A percentile compares a stretch with the other conserved stretches of the same genome.
phyloP scores from a whole-genome alignment of 2,329 filamentous ascomycete species.

The Penicillium oxalicum region DNA sequence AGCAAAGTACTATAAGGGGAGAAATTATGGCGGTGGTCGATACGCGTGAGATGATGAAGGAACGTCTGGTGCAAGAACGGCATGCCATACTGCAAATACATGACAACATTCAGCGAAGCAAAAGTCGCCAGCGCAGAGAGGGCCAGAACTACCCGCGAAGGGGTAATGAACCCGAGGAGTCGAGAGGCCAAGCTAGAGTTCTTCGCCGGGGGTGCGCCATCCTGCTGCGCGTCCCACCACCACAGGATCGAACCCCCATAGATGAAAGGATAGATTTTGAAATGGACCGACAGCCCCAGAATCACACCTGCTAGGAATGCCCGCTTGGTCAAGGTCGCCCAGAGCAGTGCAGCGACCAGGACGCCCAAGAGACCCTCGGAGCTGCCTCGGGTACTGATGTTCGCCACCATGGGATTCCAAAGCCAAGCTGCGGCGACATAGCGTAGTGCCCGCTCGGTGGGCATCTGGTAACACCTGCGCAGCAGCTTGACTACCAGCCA shows the following conservation, averaged over 20 bases:
- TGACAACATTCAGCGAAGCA: slow-evolving; percentile 63
- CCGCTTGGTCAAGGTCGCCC: slow-evolving; percentile 65
- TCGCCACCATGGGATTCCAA: slow-evolving; percentile 95
- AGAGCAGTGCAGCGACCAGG: slow-evolving; percentile 74
- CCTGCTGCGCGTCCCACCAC: slow-evolving; percentile 33
- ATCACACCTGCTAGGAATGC: slow-evolving; percentile 64
- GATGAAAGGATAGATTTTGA: slow-evolving; percentile 98
- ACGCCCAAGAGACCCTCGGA: slow-evolving; percentile 86
- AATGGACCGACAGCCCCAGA: slow-evolving; percentile 80
- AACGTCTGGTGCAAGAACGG: slow-evolving; percentile 87
- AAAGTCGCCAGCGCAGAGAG: slow-evolving; percentile 68
- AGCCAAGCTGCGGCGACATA: slow-evolving; percentile 80
- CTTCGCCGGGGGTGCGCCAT: slow-evolving; percentile 6
- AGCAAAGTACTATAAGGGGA: slow-evolving; percentile 90
- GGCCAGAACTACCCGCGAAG: slow-evolving; percentile 33
- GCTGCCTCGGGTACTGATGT: slow-evolving; percentile 90
- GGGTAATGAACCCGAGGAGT: slow-evolving; percentile 34
- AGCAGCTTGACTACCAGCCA: slow-evolving; percentile 63
- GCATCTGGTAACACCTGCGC: slow-evolving; percentile 43
- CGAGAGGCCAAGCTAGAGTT: slow-evolving; percentile 10
- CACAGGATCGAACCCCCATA: slow-evolving; percentile 62
- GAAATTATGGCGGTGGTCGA: slow-evolving; percentile 98
- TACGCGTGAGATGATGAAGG: slow-evolving; percentile 83
- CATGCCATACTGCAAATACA: slow-evolving; percentile 72
- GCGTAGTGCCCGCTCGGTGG: slow-evolving; percentile 54